Conservation (phyloP, 108 stramenopile genomes). For the Licmophora abbreviata region DNA sequence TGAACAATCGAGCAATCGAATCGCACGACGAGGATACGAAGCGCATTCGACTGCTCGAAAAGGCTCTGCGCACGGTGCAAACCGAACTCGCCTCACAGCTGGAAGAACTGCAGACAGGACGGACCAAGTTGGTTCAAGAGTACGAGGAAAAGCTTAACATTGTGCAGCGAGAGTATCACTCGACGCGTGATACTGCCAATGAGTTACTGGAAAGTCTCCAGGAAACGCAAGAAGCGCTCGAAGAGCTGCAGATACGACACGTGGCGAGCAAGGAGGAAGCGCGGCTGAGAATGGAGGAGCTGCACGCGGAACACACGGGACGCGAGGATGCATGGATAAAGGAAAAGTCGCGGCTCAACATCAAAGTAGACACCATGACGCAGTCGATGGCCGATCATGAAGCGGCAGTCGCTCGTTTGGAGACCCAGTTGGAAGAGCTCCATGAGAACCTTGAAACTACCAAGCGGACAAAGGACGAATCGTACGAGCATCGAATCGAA, state of each 20-base stretch:
- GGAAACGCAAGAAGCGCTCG: no score
- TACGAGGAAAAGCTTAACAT: slow-evolving; percentile 12
- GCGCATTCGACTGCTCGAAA: not conserved
- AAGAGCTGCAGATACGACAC: no score
- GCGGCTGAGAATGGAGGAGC: no score
- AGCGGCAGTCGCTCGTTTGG: no score
- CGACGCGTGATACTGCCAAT: not conserved
- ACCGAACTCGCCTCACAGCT: not conserved
- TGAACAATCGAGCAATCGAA: slow-evolving; percentile 24
- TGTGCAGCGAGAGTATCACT: not conserved
- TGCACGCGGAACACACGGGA: no score
- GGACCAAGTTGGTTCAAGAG: not conserved
- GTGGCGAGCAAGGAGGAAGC: no score
- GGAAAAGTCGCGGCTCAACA: no score
- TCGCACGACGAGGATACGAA: slow-evolving; percentile 1
- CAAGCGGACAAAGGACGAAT: slow-evolving; percentile 19
- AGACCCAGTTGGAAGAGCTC: no score
- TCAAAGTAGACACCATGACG: no score
- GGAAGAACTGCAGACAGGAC: not conserved
- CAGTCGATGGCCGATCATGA: no score
- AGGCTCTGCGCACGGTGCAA: not conserved
- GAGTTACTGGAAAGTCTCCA: not conserved
- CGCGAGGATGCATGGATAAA: no score
- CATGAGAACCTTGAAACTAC: no score
- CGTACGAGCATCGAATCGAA: slow-evolving; percentile 15